Percentiles rank a stretch among this genome's conserved stretches.
phyloP scores from a whole-genome alignment of 163 green algal species.

The Coccomyxa subellipsoidea region DNA sequence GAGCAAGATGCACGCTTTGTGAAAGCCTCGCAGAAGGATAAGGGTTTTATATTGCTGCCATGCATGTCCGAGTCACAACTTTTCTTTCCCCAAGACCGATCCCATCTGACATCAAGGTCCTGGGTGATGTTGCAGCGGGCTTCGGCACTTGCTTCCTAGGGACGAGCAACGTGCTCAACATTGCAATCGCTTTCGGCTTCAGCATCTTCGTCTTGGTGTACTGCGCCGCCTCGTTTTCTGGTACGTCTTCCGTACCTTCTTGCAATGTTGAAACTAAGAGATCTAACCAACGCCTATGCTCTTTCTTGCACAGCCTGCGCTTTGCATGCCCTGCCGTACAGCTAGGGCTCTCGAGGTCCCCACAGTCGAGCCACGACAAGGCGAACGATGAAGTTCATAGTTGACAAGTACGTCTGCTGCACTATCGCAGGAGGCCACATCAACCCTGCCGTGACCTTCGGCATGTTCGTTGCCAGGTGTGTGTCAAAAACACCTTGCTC shows the following conservation, averaged over 20 bases:
- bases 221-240: conserved; percentile 23
- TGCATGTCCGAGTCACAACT: neutral
- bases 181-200: conserved; percentile 23
- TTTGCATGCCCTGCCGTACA: neutral
- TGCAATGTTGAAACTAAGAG: neutral
- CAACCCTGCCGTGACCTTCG: conserved; percentile 20
- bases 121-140: neutral
- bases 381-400: neutral
- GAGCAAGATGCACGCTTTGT: too few relatives aligned
- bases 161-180: conserved; percentile 15
- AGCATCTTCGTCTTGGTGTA: conserved; percentile 30
- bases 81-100: neutral
- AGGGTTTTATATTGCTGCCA: neutral
- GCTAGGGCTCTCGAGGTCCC: neutral
- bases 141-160: neutral
- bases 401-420: too few relatives aligned
- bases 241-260: neutral
- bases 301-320: neutral
- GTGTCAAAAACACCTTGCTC: too few relatives aligned
- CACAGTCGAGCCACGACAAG: neutral
- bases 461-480: neutral
- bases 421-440: conserved; percentile 19
- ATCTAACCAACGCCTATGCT: neutral
- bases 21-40: too few relatives aligned
- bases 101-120: neutral